phyloP scores from a whole-genome alignment of 2,329 filamentous ascomycete species.

The Elsinoe australis region DNA sequence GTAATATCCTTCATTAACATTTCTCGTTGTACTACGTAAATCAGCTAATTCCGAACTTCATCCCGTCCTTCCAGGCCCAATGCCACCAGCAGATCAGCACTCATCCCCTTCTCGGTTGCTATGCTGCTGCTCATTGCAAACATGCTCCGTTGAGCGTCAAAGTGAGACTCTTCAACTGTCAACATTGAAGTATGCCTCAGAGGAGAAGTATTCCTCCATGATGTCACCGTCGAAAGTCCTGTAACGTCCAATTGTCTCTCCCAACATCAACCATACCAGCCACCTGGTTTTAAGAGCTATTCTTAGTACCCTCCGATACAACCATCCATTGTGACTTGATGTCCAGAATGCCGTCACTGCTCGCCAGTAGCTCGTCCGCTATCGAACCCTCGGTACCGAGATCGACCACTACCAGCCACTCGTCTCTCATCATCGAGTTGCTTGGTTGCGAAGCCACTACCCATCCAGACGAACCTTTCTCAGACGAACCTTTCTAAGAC shows the following conservation, averaged over 20 bases:
- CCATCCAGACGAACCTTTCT: background rate
- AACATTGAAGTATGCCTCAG: constrained; percentile 15
- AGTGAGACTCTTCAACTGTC: background rate
- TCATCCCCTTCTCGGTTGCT: background rate
- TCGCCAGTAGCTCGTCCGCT: no score
- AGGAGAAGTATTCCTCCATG: background rate
- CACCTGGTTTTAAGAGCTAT: constrained; percentile 1
- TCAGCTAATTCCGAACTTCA: no score
- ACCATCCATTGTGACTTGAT: no score
- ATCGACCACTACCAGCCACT: background rate
- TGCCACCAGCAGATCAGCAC: background rate
- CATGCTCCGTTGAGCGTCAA: background rate
- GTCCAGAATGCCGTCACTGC: no score
- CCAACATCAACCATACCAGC: background rate
- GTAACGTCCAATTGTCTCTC: constrained; percentile 4
- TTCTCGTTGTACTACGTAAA: background rate
- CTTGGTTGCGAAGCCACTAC: no score
- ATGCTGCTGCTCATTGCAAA: background rate
- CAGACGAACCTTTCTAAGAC: background rate
- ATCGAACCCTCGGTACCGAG: no score
- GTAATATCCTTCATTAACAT: background rate
- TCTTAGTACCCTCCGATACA: background rate
- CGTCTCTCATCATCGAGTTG: no score
- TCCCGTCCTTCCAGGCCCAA: background rate
- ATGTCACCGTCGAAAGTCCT: constrained; percentile 4